These are phyloP conservation scores for Drechslerella coelobrocha DNA, from an alignment of 2,329 filamentous ascomycete species.

Conservation along the genomic window DNA sequence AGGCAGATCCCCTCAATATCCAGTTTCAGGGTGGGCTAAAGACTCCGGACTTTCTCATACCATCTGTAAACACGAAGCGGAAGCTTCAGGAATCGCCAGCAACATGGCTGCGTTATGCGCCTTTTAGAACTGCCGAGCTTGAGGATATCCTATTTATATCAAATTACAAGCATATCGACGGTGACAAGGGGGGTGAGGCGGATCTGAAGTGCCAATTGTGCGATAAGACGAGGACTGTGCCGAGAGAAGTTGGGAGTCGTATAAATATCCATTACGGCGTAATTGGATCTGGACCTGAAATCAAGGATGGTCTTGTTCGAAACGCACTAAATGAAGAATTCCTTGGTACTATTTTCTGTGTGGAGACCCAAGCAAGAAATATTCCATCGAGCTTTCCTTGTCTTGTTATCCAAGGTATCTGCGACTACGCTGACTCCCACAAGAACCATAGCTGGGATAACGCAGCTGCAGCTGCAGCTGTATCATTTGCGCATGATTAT, in stretches of 20 bases:
- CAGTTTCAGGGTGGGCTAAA: conserved; percentile 50
- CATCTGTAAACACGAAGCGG: conserved; percentile 49
- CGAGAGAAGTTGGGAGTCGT: not conserved
- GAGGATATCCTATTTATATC: conserved; percentile 47
- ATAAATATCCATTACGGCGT: conserved; percentile 13
- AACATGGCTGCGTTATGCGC: conserved; percentile 50
- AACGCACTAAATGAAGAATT: conserved; percentile 33
- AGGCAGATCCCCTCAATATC: conserved; percentile 47
- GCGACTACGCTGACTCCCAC: conserved; percentile 52
- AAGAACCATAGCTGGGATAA: conserved; percentile 52
- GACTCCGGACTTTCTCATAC: conserved; percentile 51
- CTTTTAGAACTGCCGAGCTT: too few relatives aligned
- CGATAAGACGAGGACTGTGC: conserved; percentile 30
- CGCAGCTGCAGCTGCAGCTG: conserved; percentile 49
- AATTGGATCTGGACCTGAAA: conserved; percentile 21
- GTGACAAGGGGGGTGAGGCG: not conserved
- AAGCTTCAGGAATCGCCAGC: conserved; percentile 45
- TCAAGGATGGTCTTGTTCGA: conserved; percentile 52
- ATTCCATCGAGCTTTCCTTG: conserved; percentile 31
- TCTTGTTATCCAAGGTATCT: conserved; percentile 52
- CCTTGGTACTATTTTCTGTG: conserved; percentile 11
- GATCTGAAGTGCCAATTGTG: conserved; percentile 1
- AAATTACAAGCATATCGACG: conserved; percentile 1
- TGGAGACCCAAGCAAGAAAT: conserved; percentile 43
- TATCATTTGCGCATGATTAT: conserved; percentile 50